Percentiles rank a stretch among this genome's conserved stretches.
Conservation (phyloP, 2,329 filamentous ascomycete species). For the Scedosporium apiospermum region DNA sequence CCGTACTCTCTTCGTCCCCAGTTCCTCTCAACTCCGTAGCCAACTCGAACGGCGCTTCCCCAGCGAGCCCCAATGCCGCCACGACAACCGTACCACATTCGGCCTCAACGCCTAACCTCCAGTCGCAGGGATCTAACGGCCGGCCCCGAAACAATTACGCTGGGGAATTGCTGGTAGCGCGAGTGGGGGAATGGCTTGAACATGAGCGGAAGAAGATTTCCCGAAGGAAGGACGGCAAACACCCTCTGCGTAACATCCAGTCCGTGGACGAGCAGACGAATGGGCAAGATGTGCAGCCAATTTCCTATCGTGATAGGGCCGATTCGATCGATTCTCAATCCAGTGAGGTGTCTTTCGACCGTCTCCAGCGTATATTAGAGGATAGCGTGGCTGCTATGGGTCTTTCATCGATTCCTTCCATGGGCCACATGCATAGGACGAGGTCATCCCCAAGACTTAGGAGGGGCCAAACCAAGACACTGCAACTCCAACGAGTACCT, state of each 20-base stretch:
- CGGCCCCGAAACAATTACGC: constrained; percentile 27
- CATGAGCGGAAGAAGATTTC: constrained; percentile 59
- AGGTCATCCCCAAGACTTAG: constrained; percentile 30
- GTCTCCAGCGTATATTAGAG: constrained; percentile 70
- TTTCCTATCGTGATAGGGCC: constrained; percentile 23
- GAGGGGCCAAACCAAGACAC: constrained; percentile 18
- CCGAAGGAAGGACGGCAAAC: constrained; percentile 37
- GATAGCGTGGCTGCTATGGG: constrained; percentile 50
- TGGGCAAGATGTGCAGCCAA: constrained; percentile 13
- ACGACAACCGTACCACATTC: constrained; percentile 4
- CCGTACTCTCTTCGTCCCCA: neutral
- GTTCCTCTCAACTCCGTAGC: constrained; percentile 15
- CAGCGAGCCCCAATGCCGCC: neutral
- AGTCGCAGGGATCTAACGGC: constrained; percentile 3
- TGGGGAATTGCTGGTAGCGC: constrained; percentile 54
- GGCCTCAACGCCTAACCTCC: constrained; percentile 11
- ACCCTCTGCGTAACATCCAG: constrained; percentile 29
- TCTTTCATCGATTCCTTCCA: constrained; percentile 32
- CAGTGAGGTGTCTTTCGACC: constrained; percentile 65
- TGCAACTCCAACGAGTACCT: constrained; percentile 34
- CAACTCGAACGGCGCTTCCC: constrained; percentile 11
- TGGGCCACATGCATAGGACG: constrained; percentile 31
- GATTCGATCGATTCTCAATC: constrained; percentile 57
- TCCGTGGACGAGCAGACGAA: constrained; percentile 15
- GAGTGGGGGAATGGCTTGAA: constrained; percentile 77